phyloP scores from a whole-genome alignment of 208 protist species.

The Porcisia hertigi region DNA sequence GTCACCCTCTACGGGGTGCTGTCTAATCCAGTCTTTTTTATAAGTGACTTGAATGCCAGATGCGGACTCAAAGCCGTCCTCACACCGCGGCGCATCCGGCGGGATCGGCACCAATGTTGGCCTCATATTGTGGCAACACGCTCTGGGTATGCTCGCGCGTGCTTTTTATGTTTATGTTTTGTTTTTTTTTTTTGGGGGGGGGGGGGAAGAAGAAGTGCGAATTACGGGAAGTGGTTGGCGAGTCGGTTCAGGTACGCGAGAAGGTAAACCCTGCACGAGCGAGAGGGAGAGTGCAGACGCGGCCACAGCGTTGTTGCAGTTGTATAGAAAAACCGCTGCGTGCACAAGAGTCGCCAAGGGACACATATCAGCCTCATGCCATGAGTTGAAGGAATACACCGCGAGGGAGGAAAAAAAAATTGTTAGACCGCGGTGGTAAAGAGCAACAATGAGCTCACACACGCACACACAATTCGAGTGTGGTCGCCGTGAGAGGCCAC shows the following conservation, averaged over 20 bases:
- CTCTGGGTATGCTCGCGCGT: slow-evolving; percentile 1
- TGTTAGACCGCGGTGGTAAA: background rate
- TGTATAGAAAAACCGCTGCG: background rate
- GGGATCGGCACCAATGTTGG: slow-evolving; percentile 26
- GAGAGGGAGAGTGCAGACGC: background rate
- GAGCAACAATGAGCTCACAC: background rate
- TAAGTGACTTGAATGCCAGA: slow-evolving; percentile 71
- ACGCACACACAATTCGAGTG: background rate
- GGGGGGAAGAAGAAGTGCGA: background rate
- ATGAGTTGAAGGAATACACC: background rate
- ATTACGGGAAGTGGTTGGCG: background rate
- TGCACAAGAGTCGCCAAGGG: background rate
- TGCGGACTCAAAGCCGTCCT: slow-evolving; percentile 50
- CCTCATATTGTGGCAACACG: slow-evolving; percentile 5
- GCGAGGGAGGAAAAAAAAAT: background rate
- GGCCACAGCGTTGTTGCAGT: background rate
- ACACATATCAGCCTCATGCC: background rate
- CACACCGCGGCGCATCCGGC: slow-evolving; percentile 50
- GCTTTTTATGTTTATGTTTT: background rate
- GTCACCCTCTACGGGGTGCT: slow-evolving; percentile 86
- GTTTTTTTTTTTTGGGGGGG: slow-evolving; percentile 2
- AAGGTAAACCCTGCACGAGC: background rate
- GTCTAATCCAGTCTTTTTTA: slow-evolving; percentile 71
- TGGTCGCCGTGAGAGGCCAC: background rate
- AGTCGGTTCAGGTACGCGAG: too few relatives aligned